These are phyloP conservation scores for Blakeslea trispora DNA, from an alignment of 371 early-diverging fungal genomes.

Conservation along the genomic window DNA sequence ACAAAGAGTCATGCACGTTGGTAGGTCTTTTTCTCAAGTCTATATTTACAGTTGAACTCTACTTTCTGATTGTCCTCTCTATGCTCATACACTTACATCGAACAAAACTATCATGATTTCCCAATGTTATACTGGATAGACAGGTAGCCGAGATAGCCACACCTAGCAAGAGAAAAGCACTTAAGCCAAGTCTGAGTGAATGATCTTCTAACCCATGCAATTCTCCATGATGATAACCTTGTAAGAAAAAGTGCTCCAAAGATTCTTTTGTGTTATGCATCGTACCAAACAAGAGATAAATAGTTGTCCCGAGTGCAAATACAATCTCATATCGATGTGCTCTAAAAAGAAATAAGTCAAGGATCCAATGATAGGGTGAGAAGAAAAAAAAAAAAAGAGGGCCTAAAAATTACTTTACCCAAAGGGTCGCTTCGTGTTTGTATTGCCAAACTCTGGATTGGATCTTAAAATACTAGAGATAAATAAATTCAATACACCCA, in stretches of 20 bases:
- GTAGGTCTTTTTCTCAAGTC: conserved; percentile 41
- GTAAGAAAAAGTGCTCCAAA: conserved; percentile 60
- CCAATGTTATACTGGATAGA: conserved; percentile 50
- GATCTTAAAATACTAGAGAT: conserved; percentile 55
- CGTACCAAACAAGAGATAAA: conserved; percentile 64
- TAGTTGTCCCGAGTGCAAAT: conserved; percentile 59
- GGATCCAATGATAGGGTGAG: too few relatives aligned
- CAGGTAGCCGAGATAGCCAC: conserved; percentile 51
- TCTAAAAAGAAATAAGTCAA: conserved; percentile 20
- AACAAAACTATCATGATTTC: conserved; percentile 64
- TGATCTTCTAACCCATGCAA: conserved; percentile 36
- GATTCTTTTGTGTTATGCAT: conserved; percentile 72
- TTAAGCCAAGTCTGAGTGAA: conserved; percentile 28
- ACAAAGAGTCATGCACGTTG: conserved; percentile 49
- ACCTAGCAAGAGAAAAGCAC: conserved; percentile 43
- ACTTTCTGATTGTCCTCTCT: too few relatives aligned
- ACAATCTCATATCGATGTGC: conserved; percentile 62
- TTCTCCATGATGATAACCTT: conserved; percentile 42
- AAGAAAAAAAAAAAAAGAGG: too few relatives aligned
- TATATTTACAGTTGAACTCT: neutral
- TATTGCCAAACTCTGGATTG: conserved; percentile 43
- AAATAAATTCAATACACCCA: conserved; percentile 62
- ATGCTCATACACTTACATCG: conserved; percentile 58
- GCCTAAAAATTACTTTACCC: conserved; percentile 54
- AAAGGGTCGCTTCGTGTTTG: conserved; percentile 61